Conservation (phyloP, 2,329 filamentous ascomycete species). For the Ascochyta clinopodiicola region DNA sequence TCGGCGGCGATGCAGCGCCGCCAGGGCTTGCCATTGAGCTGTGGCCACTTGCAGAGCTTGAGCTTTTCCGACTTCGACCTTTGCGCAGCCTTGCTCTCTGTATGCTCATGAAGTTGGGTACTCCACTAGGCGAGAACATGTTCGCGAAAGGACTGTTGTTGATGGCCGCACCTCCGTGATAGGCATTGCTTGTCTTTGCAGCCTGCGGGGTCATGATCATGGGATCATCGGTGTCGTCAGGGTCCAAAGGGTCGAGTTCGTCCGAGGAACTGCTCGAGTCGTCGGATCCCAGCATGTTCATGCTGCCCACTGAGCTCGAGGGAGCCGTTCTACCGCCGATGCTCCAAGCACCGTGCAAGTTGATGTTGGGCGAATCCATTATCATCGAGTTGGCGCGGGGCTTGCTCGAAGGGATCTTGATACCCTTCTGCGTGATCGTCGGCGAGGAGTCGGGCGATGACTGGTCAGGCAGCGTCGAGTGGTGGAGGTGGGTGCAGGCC, state of each 20-base stretch:
- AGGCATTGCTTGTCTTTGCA: slow-evolving; percentile 61
- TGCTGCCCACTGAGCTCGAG: slow-evolving; percentile 82
- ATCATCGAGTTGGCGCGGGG: slow-evolving; percentile 48
- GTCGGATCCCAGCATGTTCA: slow-evolving; percentile 80
- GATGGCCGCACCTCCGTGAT: slow-evolving; percentile 40
- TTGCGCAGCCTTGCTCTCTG: slow-evolving; percentile 65
- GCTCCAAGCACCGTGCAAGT: slow-evolving; percentile 69
- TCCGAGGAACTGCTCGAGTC: slow-evolving; percentile 75
- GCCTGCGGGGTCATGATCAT: slow-evolving; percentile 85
- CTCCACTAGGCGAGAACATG: slow-evolving; percentile 69
- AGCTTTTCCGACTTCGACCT: slow-evolving; percentile 68
- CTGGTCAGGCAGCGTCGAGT: slow-evolving; percentile 89
- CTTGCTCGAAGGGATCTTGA: slow-evolving; percentile 65
- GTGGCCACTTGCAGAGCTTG: slow-evolving; percentile 72
- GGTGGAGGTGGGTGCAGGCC: slow-evolving; percentile 91
- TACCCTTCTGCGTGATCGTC: slow-evolving; percentile 73
- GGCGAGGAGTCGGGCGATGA: slow-evolving; percentile 91
- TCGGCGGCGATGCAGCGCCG: slow-evolving; percentile 78
- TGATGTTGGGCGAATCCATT: slow-evolving; percentile 70
- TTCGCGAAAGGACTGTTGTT: slow-evolving; percentile 69
- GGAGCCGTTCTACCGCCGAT: slow-evolving; percentile 52
- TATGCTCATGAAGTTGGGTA: slow-evolving; percentile 82
- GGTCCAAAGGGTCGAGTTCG: slow-evolving; percentile 56
- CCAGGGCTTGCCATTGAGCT: slow-evolving; percentile 72
- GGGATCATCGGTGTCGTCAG: slow-evolving; percentile 65